Base-by-base conservation (phyloP, 177 flowering plant genomes). In the Telopea speciosissima region DNA sequence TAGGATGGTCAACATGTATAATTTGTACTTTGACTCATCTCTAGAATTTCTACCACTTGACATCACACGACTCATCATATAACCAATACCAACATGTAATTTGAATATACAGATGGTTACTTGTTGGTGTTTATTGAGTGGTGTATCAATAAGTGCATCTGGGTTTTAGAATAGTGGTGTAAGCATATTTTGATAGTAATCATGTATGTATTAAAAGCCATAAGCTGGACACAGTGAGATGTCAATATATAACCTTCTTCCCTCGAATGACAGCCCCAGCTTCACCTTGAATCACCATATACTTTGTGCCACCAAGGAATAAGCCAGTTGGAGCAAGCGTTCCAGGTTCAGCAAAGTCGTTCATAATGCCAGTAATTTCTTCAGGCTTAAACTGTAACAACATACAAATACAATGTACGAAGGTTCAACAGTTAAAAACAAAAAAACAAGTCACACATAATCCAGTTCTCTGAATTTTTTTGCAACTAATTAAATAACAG, bases 261-360 rank as follows among this genome's bases (percentile, higher is more conserved):
- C 86, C 86, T 74, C 88, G 83, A 61, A 85, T 83, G 17, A 85
- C 88, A 71, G 83, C 88, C 60, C 83, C 88, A 58, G 82, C 28
- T 73, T 85, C 86, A 31, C 86, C 87, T 67, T 81, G 82, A 73
- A 84, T 81, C 6, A 84, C 87, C 87, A 83, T 84, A 72, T 84
- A 84, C 75, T 84, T 84, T 28, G 75, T 42, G 65, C 88, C 85
- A 24, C 74, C 85, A 62, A 82, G 81, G 72, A 54, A 67, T 62
- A 80, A 73, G 3, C 87, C 87, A 61, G 81, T 80, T 5, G 85
- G 85, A 9, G 87, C 84, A 62, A 84, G 82, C 23, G 72, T 54
- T 13, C 83, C 84, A 24, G 85, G 85, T 40, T 82, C 83, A 54
- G 81, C 81, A 70, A 84, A 83, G 66, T 84, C 87, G 26, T 70